A percentile compares a stretch with the other conserved stretches of the same genome.
Evolutionary conservation across 176 grass and related monocot species (phyloP).

Genomic region (Ampelocalamus luodianensis): DNA sequence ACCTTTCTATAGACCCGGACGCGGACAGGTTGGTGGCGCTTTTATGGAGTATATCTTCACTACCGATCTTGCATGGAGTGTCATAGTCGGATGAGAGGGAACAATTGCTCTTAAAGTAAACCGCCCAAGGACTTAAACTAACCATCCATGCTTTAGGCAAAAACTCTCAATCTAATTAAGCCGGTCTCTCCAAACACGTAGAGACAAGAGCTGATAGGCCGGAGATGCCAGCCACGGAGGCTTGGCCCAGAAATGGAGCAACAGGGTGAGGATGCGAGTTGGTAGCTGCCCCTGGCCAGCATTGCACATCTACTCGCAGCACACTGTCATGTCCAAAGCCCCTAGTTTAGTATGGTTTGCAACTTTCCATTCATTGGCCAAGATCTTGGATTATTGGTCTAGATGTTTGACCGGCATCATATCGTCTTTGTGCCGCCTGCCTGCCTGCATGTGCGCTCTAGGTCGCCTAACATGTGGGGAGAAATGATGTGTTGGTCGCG

Average conservation of each 20-base stretch:
- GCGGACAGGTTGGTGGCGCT: neutral
- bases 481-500: neutral
- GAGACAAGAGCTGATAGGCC: neutral
- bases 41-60: neutral
- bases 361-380: neutral
- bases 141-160: neutral
- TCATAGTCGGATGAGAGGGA: conserved; percentile 12
- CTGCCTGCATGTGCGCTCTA: conserved; percentile 36
- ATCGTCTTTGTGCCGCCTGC: neutral
- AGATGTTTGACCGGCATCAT: conserved; percentile 39
- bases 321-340: neutral
- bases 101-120: conserved; percentile 4
- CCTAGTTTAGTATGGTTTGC: neutral
- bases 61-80: neutral
- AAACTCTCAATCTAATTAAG: neutral
- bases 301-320: neutral
- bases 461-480: conserved; percentile 43
- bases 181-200: neutral
- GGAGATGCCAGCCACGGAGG: neutral
- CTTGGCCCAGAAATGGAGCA: neutral
- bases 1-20: neutral
- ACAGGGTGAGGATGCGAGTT: neutral
- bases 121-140: neutral
- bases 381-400: neutral
- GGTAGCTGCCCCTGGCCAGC: conserved; percentile 33